Percentiles rank a stretch among this genome's conserved stretches.
phyloP scores from a whole-genome alignment of 345 rosid genomes.

The Punica granatum region DNA sequence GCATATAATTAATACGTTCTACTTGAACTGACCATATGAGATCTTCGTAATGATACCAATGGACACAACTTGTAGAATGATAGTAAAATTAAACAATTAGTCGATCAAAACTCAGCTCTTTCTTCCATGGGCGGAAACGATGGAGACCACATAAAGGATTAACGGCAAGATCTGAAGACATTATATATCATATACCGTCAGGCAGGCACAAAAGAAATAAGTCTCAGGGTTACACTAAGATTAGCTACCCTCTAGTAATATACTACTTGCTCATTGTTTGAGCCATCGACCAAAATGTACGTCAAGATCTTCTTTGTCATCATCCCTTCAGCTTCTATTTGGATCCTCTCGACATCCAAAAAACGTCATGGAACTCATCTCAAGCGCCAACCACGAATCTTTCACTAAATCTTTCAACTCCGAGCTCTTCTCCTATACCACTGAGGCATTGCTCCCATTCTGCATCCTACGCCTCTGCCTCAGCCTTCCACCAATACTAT shows the following conservation, averaged over 20 bases:
- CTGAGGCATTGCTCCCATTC: not conserved
- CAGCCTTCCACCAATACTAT: conserved; percentile 42
- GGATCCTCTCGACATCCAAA: not conserved
- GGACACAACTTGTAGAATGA: no score
- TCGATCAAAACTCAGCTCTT: no score
- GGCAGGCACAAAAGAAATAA: no score
- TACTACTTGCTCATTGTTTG: not conserved
- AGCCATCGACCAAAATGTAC: not conserved
- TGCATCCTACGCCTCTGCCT: conserved; percentile 7
- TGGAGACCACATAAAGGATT: no score
- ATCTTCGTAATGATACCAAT: no score
- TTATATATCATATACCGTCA: no score
- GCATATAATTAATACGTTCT: no score
- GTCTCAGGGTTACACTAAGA: no score
- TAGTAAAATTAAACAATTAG: no score
- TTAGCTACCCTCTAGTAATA: not conserved
- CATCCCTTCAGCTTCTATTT: not conserved
- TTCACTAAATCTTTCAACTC: not conserved
- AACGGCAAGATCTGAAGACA: no score
- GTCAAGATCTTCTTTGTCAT: not conserved
- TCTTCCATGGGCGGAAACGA: no score
- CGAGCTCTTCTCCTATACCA: not conserved
- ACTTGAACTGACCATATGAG: no score
- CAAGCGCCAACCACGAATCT: not conserved
- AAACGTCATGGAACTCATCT: not conserved